Evolutionary conservation across 495 filamentous ascomycete species (phyloP).

Genomic region (Aspergillus carlsbadensis): DNA sequence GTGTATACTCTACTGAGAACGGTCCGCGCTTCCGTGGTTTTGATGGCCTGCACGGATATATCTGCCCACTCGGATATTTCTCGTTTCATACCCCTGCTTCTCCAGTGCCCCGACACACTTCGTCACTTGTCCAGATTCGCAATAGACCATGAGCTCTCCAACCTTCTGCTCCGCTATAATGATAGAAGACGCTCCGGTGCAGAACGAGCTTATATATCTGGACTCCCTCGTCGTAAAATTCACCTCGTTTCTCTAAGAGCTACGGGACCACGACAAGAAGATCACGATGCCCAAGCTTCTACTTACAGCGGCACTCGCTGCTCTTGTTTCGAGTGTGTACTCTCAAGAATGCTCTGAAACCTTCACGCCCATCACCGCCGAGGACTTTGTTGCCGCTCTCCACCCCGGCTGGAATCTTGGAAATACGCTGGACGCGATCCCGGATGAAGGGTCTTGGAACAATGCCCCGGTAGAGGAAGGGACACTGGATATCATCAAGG

Average conservation of each 20-base stretch:
- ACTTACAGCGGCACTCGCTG: conserved; percentile 9
- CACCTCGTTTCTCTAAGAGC: too few relatives aligned
- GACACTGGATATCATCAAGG: conserved; percentile 52
- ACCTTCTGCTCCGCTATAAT: background rate
- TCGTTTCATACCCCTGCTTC: conserved; percentile 1
- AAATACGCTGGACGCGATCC: conserved; percentile 58
- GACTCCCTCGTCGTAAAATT: background rate
- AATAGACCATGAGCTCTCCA: too few relatives aligned
- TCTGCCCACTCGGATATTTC: background rate
- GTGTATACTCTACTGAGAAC: background rate
- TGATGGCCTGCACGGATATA: background rate
- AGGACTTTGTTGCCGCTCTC: conserved; percentile 31
- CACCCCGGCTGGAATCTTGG: conserved; percentile 48
- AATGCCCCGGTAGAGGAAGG: conserved; percentile 47
- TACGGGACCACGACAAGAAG: background rate
- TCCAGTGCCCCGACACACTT: too few relatives aligned
- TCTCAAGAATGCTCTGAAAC: conserved; percentile 31
- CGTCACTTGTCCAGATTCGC: too few relatives aligned
- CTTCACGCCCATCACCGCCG: conserved; percentile 38
- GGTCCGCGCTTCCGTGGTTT: background rate
- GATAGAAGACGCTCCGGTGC: background rate
- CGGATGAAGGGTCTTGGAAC: conserved; percentile 60
- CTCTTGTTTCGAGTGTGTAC: conserved; percentile 11
- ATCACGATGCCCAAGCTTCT: conserved; percentile 11
- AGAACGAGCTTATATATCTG: background rate